These are phyloP conservation scores for Dictyostelium firmibasis DNA, from an alignment of 78 protist species.

Conservation along the genomic window DNA sequence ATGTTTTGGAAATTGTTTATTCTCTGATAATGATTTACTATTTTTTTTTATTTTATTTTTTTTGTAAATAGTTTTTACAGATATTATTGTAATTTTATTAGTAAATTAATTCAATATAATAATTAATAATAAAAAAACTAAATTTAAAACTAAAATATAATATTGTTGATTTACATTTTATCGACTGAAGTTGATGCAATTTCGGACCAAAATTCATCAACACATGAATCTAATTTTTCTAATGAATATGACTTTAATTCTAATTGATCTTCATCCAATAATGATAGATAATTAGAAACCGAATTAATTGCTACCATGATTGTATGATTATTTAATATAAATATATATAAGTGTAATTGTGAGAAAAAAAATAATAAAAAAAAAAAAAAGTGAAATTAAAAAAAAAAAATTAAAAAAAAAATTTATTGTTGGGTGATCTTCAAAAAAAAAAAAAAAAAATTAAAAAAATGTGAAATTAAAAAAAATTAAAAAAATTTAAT, in stretches of 20 bases:
- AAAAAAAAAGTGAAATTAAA: not conserved
- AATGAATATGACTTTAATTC: constrained; percentile 79
- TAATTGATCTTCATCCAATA: constrained; percentile 68
- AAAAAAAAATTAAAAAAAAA: not conserved
- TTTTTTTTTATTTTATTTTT: not conserved
- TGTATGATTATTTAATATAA: not conserved
- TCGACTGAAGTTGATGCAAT: constrained; percentile 76
- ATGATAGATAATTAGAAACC: constrained; percentile 51
- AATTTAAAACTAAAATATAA: not conserved
- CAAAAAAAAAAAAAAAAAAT: not conserved
- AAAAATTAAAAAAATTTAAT: not conserved
- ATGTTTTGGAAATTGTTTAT: constrained; percentile 47
- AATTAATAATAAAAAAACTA: not conserved
- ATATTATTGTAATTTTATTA: not conserved
- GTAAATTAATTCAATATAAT: not conserved
- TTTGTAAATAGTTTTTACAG: not conserved
- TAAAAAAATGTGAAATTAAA: not conserved
- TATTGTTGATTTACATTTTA: constrained; percentile 50
- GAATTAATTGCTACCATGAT: constrained; percentile 37
- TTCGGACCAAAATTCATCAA: constrained; percentile 95
- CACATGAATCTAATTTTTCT: constrained; percentile 69
- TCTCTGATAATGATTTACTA: constrained; percentile 37
- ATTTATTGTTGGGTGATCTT: not conserved
- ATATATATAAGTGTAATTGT: not conserved
- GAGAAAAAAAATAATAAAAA: not conserved